These are phyloP conservation scores for Sugiyamaella qingdaonensis DNA, from an alignment of 805 yeast genomes.

Conservation along the genomic window DNA sequence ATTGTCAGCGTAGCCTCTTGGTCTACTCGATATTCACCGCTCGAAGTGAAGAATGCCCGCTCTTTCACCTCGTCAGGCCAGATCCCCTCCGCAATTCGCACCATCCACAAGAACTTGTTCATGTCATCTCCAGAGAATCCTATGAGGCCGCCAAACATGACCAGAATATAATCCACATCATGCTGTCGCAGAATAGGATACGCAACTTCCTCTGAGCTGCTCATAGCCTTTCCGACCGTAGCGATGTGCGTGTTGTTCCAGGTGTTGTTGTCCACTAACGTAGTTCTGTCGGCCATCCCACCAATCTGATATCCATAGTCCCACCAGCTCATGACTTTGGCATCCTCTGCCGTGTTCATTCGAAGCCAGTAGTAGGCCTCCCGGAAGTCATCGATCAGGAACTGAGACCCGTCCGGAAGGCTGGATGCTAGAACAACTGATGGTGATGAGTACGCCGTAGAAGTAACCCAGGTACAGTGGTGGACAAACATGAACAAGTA, in stretches of 20 bases:
- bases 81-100: conserved; percentile 95
- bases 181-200: conserved; percentile 84
- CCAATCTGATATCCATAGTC: conserved; percentile 99
- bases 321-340: conserved; percentile 99
- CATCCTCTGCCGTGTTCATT: conserved; percentile 95
- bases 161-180: conserved; percentile 91
- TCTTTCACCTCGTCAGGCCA: conserved; percentile 99
- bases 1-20: conserved; percentile 75
- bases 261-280: conserved; percentile 96
- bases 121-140: conserved; percentile 96
- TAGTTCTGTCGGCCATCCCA: conserved; percentile 99
- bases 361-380: conserved; percentile 99
- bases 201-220: conserved; percentile 80
- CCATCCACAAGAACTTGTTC: conserved; percentile 98
- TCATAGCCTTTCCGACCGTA: conserved; percentile 97
- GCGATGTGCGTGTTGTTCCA: conserved; percentile 99
- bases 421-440: conserved; percentile 89
- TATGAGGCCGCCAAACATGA: conserved; percentile 88
- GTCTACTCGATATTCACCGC: conserved; percentile 89
- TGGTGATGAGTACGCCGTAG: conserved; percentile 94
- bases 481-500: conserved; percentile 78
- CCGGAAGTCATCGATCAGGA: conserved; percentile 91
- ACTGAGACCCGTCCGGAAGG: conserved; percentile 78
- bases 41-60: conserved; percentile 72
- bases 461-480: conserved; percentile 97